Conservation (phyloP, 768 basidiomycete species). For the Russula sp. region DNA sequence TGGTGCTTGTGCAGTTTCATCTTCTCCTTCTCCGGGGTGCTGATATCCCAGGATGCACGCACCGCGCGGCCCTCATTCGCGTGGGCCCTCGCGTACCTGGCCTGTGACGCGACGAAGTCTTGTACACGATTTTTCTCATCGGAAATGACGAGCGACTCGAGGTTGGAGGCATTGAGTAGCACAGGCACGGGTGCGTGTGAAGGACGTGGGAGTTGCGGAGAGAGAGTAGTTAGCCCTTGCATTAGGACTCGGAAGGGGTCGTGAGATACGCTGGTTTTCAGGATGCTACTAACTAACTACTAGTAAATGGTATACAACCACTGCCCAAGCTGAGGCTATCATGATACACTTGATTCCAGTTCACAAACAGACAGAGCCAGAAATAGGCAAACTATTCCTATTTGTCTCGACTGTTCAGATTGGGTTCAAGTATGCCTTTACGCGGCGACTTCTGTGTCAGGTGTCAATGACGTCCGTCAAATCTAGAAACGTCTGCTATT, state of each 20-base stretch:
- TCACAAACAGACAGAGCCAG: too few relatives aligned
- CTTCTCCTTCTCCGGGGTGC: background rate
- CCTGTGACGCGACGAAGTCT: constrained; percentile 48
- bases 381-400: too few relatives aligned
- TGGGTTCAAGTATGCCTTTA: constrained; percentile 31
- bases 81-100: constrained; percentile 38
- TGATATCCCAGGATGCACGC: constrained; percentile 25
- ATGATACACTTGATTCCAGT: too few relatives aligned
- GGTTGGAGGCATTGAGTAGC: constrained; percentile 3
- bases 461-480: too few relatives aligned
- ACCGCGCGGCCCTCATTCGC: constrained; percentile 34
- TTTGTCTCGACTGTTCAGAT: background rate
- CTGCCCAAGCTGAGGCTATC: too few relatives aligned
- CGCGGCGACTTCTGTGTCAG: background rate
- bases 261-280: background rate
- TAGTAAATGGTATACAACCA: too few relatives aligned
- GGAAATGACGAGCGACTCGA: constrained; percentile 27
- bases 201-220: background rate
- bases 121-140: constrained; percentile 41
- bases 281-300: too few relatives aligned
- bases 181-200: background rate
- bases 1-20: constrained; percentile 4
- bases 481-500: too few relatives aligned
- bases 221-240: background rate
- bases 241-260: constrained; percentile 32